Evolutionary conservation across 495 filamentous ascomycete genomes (phyloP).

Genomic region (Aspergillus sparsus): DNA sequence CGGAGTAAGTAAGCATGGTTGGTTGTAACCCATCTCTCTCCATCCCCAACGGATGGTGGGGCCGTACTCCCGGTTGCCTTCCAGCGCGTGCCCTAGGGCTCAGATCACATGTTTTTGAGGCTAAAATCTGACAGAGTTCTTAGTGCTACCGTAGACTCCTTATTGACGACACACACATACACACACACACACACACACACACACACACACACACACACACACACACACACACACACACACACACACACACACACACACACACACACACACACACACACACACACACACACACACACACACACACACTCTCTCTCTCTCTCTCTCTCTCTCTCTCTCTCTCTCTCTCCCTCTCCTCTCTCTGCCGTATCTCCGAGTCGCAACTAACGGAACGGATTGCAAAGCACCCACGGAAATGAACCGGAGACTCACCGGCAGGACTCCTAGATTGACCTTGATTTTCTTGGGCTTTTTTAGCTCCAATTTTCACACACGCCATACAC

Average conservation of each 20-base stretch:
- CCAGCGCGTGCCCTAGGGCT: conserved; percentile 19
- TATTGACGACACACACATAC: no score
- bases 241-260: no score
- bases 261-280: no score
- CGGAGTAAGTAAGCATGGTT: no score
- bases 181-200: no score
- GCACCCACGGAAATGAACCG: conserved; percentile 7
- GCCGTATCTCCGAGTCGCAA: not conserved
- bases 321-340: no score
- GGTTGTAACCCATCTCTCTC: conserved; percentile 5
- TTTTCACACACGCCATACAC: not conserved
- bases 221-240: no score
- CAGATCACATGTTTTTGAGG: conserved; percentile 27
- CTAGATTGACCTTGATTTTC: conserved; percentile 1
- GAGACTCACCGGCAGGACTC: conserved; percentile 4
- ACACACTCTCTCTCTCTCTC: no score
- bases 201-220: no score
- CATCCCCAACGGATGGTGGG: conserved; percentile 40
- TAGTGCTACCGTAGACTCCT: not conserved
- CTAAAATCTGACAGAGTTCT: conserved; percentile 22
- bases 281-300: no score
- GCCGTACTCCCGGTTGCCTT: conserved; percentile 30
- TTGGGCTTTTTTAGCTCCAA: conserved; percentile 7
- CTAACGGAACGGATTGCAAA: not conserved
- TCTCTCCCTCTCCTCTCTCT: no score